Evolutionary conservation across 1,284 basidiomycete species (phyloP).

Genomic region (Cutaneotrichosporon cyanovorans): DNA sequence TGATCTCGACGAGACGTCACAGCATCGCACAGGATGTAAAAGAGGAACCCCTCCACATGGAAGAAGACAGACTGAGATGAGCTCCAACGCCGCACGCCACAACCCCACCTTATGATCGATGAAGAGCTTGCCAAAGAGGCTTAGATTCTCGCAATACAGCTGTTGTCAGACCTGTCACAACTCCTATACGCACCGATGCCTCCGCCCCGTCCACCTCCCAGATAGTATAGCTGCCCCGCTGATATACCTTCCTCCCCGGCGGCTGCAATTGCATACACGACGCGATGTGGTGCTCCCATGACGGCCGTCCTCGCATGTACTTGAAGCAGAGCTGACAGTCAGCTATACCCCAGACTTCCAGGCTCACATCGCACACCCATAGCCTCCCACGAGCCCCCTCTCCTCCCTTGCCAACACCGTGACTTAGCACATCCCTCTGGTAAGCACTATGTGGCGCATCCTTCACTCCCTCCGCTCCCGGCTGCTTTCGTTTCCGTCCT

Average conservation of each 20-base stretch:
- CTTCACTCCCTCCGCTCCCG: neutral
- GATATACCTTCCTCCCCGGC: conserved; percentile 84
- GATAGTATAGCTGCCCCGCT: conserved; percentile 79
- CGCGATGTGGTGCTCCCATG: conserved; percentile 69
- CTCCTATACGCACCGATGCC: conserved; percentile 62
- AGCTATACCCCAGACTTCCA: neutral
- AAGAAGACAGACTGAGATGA: conserved; percentile 70
- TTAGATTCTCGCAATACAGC: conserved; percentile 93
- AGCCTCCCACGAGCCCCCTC: conserved; percentile 37
- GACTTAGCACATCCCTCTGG: conserved; percentile 54
- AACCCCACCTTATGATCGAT: conserved; percentile 74
- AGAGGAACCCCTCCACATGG: conserved; percentile 64
- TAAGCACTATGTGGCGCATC: neutral
- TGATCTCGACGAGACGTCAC: conserved; percentile 64
- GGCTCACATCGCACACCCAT: conserved; percentile 44
- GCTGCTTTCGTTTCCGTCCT: conserved; percentile 12
- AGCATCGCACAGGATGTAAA: conserved; percentile 88
- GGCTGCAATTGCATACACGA: conserved; percentile 66
- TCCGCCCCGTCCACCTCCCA: conserved; percentile 91
- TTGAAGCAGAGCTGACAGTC: conserved; percentile 74
- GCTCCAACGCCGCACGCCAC: neutral
- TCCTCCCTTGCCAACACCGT: conserved; percentile 54
- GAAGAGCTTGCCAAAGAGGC: conserved; percentile 95
- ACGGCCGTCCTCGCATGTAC: conserved; percentile 71
- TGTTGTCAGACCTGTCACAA: conserved; percentile 43